Evolutionary conservation across 495 filamentous ascomycete genomes (phyloP), one percentile per base, ranked within the genome.

Genomic region (Acidomyces sp.): DNA sequence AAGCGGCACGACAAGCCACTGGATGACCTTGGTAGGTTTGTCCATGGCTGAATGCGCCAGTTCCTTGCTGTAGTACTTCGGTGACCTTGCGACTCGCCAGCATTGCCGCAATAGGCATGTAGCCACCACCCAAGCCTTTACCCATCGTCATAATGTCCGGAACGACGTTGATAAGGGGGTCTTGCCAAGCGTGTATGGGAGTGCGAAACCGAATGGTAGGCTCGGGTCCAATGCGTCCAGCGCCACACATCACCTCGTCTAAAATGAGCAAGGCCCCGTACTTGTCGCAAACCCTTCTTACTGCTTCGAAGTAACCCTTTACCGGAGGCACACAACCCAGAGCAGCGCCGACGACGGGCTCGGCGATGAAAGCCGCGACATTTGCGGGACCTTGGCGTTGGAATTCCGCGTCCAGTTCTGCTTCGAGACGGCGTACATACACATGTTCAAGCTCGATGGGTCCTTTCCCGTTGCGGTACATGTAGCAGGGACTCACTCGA

Each of bases 391-490:
- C 84, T 2, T 86, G 63, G 19, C 70, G 64, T 45, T 74, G 64
- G 51, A 93, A 87, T 48, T 85, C 79, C 2, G 67, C 70, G 24
- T 88, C 82, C 2, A 93, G 59, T 50, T 92, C 83, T 6, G 67
- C 54, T 0, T 67, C 70, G 37, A 81, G 65, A 52, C 80, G 66
- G 2, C 55, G 51, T 6, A 85, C 57, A 43, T 74, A 76, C 6
- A 51, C 39, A 10, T 54, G 49, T 9, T 51, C 51, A 1, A 45
- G 49, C 45, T 71, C 67, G 10, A 9, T 15, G 2, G 32, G 45
- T 3, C 52, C 25, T 10, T 24, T 18, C 37, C 50, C 52, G 7
- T 66, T 69, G 6, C 70, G 66, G 46, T 83, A 83, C 1, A 69
- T 60, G 48, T 75, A 77, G 61, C 82, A 88, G 2, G 82, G 72